phyloP scores from a whole-genome alignment of 1,284 basidiomycete genomes.

The Cystobasidium pallidum region DNA sequence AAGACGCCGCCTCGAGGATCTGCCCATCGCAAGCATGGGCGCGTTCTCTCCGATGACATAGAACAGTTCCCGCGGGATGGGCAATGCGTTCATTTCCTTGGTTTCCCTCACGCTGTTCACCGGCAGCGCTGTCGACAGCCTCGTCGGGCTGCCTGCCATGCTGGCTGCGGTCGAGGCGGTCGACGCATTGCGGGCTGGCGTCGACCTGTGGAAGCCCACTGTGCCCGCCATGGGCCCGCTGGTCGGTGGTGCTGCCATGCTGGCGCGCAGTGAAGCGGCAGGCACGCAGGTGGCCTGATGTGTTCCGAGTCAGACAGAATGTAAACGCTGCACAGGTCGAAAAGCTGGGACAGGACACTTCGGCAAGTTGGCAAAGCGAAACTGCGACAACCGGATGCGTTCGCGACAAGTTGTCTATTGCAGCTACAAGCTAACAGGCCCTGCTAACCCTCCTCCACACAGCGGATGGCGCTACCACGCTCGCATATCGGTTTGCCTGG shows the following conservation, averaged over 20 bases:
- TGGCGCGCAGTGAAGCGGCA: background rate
- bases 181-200: background rate
- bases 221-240: constrained; percentile 4
- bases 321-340: background rate
- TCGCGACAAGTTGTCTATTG: too few species aligned
- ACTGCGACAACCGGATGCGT: too few species aligned
- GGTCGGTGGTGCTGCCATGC: constrained; percentile 17
- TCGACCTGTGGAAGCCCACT: constrained; percentile 12
- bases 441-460: too few species aligned
- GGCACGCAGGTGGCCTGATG: background rate
- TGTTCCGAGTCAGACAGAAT: background rate
- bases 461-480: too few species aligned
- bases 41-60: constrained; percentile 87
- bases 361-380: background rate
- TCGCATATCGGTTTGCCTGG: too few species aligned
- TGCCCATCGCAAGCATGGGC: constrained; percentile 59
- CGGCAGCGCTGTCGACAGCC: constrained; percentile 11
- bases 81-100: constrained; percentile 64
- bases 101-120: constrained; percentile 26
- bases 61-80: constrained; percentile 90
- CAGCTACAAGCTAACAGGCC: background rate
- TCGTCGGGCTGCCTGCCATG: constrained; percentile 12
- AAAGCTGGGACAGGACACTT: background rate
- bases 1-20: constrained; percentile 83
- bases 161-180: background rate